These are phyloP conservation scores for Diaporthe destruens DNA, from an alignment of 2,329 filamentous ascomycete genomes.

Conservation along the genomic window DNA sequence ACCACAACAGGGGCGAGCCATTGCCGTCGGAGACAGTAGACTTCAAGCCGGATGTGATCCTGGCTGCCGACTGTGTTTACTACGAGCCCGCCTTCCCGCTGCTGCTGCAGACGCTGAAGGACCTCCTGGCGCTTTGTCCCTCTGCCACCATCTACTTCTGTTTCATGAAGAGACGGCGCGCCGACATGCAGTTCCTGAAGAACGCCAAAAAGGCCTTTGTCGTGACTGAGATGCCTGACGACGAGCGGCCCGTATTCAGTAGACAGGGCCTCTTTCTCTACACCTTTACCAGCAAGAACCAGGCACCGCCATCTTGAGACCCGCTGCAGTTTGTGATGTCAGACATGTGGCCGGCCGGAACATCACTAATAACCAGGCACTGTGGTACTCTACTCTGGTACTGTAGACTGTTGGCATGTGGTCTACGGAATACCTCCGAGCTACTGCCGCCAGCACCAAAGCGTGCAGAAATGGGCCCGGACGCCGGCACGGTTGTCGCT, in stretches of 20 bases:
- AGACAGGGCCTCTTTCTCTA: conserved; percentile 73
- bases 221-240: conserved; percentile 72
- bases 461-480: background rate
- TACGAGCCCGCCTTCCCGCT: conserved; percentile 96
- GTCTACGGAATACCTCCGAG: too few relatives aligned
- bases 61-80: conserved; percentile 98
- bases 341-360: background rate
- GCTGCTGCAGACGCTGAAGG: conserved; percentile 80
- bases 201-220: conserved; percentile 75
- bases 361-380: background rate
- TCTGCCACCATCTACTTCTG: conserved; percentile 80
- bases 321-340: background rate
- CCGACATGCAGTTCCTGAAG: conserved; percentile 81
- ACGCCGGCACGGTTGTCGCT: background rate
- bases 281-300: conserved; percentile 60
- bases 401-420: background rate
- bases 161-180: conserved; percentile 92
- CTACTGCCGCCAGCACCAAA: background rate
- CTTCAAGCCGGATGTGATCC: conserved; percentile 79
- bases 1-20: conserved; percentile 67
- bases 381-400: background rate
- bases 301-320: conserved; percentile 19
- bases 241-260: conserved; percentile 69
- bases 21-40: conserved; percentile 65
- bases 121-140: conserved; percentile 80